Evolutionary conservation across 1,284 basidiomycete species (phyloP).

Genomic region (Coriolopsis trogii): DNA sequence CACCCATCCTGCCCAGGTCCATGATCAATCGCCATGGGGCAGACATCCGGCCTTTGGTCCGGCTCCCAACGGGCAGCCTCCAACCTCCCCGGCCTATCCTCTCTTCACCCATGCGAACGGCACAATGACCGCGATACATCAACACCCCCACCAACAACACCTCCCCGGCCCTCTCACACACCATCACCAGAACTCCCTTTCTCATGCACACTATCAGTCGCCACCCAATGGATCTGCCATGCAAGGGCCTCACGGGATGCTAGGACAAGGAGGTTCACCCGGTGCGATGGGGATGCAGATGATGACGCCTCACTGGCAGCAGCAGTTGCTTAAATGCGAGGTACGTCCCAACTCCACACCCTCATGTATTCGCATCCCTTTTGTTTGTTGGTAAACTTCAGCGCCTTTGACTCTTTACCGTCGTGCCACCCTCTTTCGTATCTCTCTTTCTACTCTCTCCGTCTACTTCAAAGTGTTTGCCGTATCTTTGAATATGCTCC

Average conservation of each 20-base stretch:
- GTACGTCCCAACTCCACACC: slow-evolving; percentile 43
- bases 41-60: slow-evolving; percentile 63
- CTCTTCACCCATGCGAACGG: slow-evolving; percentile 71
- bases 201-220: slow-evolving; percentile 64
- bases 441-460: not conserved
- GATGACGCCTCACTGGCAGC: slow-evolving; percentile 77
- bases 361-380: not conserved
- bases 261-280: slow-evolving; percentile 66
- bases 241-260: slow-evolving; percentile 46
- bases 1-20: slow-evolving; percentile 42
- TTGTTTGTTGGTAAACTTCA: too few species aligned
- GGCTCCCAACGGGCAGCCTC: slow-evolving; percentile 59
- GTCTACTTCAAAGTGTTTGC: slow-evolving; percentile 6
- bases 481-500: slow-evolving; percentile 1
- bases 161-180: slow-evolving; percentile 48
- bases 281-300: slow-evolving; percentile 59
- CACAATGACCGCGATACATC: slow-evolving; percentile 51
- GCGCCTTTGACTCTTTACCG: too few species aligned
- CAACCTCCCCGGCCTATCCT: slow-evolving; percentile 70
- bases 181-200: slow-evolving; percentile 71
- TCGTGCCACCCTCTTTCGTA: too few species aligned
- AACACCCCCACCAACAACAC: slow-evolving; percentile 55
- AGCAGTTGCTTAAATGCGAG: slow-evolving; percentile 81
- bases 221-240: slow-evolving; percentile 62
- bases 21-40: slow-evolving; percentile 73